Evolutionary conservation across 768 basidiomycete species (phyloP).

Genomic region (Lentinula detonsa): DNA sequence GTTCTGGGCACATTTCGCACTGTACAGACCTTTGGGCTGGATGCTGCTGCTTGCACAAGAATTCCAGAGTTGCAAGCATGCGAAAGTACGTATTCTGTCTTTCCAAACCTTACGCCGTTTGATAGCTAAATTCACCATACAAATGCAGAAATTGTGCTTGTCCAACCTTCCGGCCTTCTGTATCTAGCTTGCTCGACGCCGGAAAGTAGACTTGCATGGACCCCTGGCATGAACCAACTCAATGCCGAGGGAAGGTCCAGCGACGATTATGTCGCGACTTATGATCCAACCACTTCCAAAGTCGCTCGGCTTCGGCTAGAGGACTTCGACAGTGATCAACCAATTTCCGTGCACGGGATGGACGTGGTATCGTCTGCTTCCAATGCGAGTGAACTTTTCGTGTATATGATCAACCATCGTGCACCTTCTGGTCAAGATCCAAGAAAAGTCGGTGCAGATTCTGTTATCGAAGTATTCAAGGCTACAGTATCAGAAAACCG

Average conservation of each 20-base stretch:
- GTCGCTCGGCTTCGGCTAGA: constrained; percentile 40
- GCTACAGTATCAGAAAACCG: constrained; percentile 36
- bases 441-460: constrained; percentile 53
- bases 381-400: constrained; percentile 44
- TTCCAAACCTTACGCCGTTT: no score
- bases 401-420: constrained; percentile 70
- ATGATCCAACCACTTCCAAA: constrained; percentile 39
- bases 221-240: constrained; percentile 31
- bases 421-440: constrained; percentile 36
- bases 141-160: constrained; percentile 48
- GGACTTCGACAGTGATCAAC: constrained; percentile 30
- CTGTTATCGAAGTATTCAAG: constrained; percentile 65
- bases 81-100: constrained; percentile 42
- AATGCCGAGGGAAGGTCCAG: constrained; percentile 31
- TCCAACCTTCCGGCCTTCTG: constrained; percentile 47
- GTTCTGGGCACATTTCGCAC: constrained; percentile 38
- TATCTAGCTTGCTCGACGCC: constrained; percentile 62
- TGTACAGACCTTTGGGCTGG: constrained; percentile 39
- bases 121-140: constrained; percentile 20
- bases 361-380: constrained; percentile 53
- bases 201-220: constrained; percentile 43
- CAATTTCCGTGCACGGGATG: constrained; percentile 60
- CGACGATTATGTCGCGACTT: constrained; percentile 55
- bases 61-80: constrained; percentile 58
- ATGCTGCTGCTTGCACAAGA: constrained; percentile 30